Conservation (phyloP, 176 grass and related monocot genomes). For the Zoysia pacifica region DNA sequence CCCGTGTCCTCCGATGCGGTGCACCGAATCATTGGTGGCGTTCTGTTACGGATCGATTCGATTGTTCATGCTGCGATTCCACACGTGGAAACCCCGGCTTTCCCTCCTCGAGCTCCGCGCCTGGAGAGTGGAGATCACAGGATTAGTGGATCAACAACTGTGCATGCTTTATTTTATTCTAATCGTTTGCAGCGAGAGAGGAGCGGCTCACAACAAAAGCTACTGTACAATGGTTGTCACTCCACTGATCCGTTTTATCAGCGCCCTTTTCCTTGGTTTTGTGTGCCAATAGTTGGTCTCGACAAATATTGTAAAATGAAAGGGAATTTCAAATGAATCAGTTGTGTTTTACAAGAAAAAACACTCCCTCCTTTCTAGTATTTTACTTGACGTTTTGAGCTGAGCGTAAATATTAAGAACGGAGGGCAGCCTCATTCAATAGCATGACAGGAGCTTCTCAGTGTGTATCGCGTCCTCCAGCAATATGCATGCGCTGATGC, state of each 20-base stretch:
- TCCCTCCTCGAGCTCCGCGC: conserved; percentile 14
- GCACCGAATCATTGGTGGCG: conserved; percentile 26
- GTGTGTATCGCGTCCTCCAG: no score
- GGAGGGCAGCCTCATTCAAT: no score
- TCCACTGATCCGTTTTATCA: neutral
- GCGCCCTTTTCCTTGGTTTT: no score
- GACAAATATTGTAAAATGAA: no score
- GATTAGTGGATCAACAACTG: conserved; percentile 40
- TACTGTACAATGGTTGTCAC: neutral
- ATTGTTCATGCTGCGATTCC: conserved; percentile 13
- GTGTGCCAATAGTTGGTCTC: no score
- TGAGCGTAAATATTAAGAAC: no score
- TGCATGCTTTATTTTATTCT: conserved; percentile 21
- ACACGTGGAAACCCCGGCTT: conserved; percentile 49
- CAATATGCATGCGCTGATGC: no score
- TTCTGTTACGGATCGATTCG: conserved; percentile 16
- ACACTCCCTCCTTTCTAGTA: no score
- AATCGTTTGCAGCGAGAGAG: conserved; percentile 1
- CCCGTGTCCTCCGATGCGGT: neutral
- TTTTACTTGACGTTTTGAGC: no score
- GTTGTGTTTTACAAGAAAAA: no score
- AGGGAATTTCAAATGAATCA: no score
- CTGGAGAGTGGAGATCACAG: neutral
- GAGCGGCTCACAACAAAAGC: conserved; percentile 20
- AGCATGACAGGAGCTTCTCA: no score